Base-by-base conservation (phyloP, 2,329 filamentous ascomycete species). In the Fusarium foetens region DNA sequence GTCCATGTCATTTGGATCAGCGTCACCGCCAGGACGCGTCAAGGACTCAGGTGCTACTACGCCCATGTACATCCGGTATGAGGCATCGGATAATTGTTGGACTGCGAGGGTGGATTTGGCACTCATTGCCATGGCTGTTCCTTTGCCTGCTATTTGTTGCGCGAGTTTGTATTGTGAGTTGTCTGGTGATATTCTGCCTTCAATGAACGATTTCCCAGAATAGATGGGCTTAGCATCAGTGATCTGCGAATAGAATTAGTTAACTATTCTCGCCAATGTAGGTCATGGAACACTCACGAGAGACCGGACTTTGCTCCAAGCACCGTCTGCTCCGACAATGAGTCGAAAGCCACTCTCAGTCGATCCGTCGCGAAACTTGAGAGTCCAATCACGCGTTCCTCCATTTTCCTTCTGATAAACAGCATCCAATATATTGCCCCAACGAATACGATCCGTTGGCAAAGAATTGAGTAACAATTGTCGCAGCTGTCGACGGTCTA, bases 241-340 rank as follows among this genome's bases (percentile, higher is more conserved):
- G 3, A 51, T 12, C 60, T 63, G 4, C 2, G 3, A 23, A 6
- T 5, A 16, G 13, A 7, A 1, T 61, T 8, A 63, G 25, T 1
- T 2, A 0, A 1, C 16, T 1, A 9, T 0, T 23, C 17, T 14
- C 6, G 2, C 4, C 1, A 11, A 19, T 3, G 0, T 8, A 1
- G 2, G 16, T 0, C 2, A 2, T 42, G 4, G 3, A 33, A 8
- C 2, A 51, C 55, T 51, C n/a, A 61, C 60, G 0, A 63, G 38
- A 19, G 38, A 17, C 0, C 60, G 54, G 5, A 63, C 33, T 43
- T 51, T 63, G 38, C 60, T 63, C 60, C 60, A 61, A 27, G 60
- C 60, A 21, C 60, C 55, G 7, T 63, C 60, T 45, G 55, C 60
- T 5, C 60, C 60, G 5, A 63, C 55, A 19, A 63, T 43, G 2